These are phyloP conservation scores for Tephrocybe sp. DNA, from an alignment of 768 basidiomycete genomes.

Conservation along the genomic window DNA sequence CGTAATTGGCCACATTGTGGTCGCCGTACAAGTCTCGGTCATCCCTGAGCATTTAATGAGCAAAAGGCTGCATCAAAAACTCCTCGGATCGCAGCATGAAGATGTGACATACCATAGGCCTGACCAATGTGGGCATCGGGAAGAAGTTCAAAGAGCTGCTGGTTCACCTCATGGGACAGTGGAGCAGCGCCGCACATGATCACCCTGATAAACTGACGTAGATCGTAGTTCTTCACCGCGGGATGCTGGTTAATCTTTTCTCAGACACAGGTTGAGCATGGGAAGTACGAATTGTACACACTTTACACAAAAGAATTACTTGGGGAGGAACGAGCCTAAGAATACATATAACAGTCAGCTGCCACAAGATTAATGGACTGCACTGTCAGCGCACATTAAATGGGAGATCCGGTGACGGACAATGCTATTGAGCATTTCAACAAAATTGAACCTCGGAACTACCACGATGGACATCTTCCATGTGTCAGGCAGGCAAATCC, in stretches of 20 bases:
- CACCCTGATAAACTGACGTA: slow-evolving; percentile 38
- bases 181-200: slow-evolving; percentile 61
- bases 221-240: slow-evolving; percentile 45
- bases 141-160: slow-evolving; percentile 46
- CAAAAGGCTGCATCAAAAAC: no score
- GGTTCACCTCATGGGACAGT: slow-evolving; percentile 49
- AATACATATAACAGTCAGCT: neutral
- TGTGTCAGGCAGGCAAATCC: neutral
- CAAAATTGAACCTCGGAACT: slow-evolving; percentile 60
- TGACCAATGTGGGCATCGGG: slow-evolving; percentile 56
- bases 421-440: slow-evolving; percentile 60
- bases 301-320: slow-evolving; percentile 56
- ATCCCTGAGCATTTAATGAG: slow-evolving; percentile 39
- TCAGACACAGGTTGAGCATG: neutral
- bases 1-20: slow-evolving; percentile 45
- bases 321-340: slow-evolving; percentile 55
- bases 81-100: neutral
- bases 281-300: slow-evolving; percentile 13
- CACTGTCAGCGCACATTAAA: slow-evolving; percentile 33
- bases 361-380: no score
- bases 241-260: slow-evolving; percentile 38
- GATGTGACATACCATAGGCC: slow-evolving; percentile 43
- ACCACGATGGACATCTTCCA: slow-evolving; percentile 51
- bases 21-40: slow-evolving; percentile 61
- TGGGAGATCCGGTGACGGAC: slow-evolving; percentile 54